Base-by-base conservation (phyloP, 257 asterid genomes). In the Solanum bulbocastanum region DNA sequence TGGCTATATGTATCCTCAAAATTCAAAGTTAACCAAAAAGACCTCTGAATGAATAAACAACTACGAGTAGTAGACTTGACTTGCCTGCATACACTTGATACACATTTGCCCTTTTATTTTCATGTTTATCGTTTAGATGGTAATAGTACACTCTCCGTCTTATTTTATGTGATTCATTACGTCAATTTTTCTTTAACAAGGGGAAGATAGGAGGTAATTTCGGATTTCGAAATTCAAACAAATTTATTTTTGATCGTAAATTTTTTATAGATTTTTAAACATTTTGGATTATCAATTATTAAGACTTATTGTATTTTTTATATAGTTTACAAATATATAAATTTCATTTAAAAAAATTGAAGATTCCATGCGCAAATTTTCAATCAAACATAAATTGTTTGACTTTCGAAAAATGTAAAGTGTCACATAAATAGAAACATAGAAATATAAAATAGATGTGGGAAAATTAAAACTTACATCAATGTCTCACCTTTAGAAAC, bases 31-130 rank as follows among this genome's bases (percentile, higher is more conserved):
- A 86, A 65, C 58, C 87, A 30, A 30, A 44, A 27, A 79, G 65
- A 56, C 83, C n/a, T 12, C 27, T 10, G 66, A 27, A 39, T 36
- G 46, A 40, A 42, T 74, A 52, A 36, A 39, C 65, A 6, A 52
- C 60, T 52, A 15, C 10, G 20, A 40, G 39, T 40, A 22, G 39
- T 73, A 23, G 82, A 87, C 89, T 89, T 81, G 90, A 86, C 87
- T 71, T 32, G 89, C 74, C 86, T 36, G 58, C 84, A 22, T 22
- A 74, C 27, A 22, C 52, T 76, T 40, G 39, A 30, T 42, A 15
- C 40, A 27, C 10, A 79, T 30, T 79, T 79, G 66, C 3, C 66
- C 66, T 79, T 79, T 44, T 16, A 79, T 9, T 79, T 35, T 27
- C 13, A 79, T 16, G 4, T 27, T 44, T 25, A 25, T 8, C 65